phyloP scores from a whole-genome alignment of 2,329 filamentous ascomycete genomes.

The Cytospora piceicola region DNA sequence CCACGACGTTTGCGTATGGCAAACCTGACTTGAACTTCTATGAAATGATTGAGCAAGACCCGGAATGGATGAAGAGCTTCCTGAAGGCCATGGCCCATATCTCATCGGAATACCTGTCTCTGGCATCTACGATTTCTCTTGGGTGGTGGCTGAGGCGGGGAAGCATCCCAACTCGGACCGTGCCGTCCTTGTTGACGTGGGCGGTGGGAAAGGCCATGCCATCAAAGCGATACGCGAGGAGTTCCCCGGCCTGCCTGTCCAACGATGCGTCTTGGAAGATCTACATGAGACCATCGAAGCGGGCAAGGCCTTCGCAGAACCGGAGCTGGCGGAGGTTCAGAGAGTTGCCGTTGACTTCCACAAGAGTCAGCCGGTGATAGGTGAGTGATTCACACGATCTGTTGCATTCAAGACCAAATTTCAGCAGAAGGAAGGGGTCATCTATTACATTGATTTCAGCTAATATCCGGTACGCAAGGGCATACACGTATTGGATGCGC shows the following conservation, averaged over 20 bases:
- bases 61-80: constrained; percentile 34
- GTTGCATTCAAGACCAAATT: not conserved
- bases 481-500: constrained; percentile 41
- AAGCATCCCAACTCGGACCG: constrained; percentile 24
- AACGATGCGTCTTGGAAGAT: constrained; percentile 39
- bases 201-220: constrained; percentile 39
- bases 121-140: constrained; percentile 37
- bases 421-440: no score
- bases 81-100: constrained; percentile 37
- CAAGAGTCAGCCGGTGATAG: constrained; percentile 37
- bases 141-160: constrained; percentile 31
- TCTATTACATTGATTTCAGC: not conserved
- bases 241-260: constrained; percentile 33
- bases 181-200: constrained; percentile 40
- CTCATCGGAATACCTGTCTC: constrained; percentile 35
- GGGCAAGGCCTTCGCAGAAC: constrained; percentile 29
- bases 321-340: constrained; percentile 33
- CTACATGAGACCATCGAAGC: constrained; percentile 36
- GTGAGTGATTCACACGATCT: constrained; percentile 26
- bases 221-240: constrained; percentile 35
- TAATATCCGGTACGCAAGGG: constrained; percentile 32
- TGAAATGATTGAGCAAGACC: constrained; percentile 35
- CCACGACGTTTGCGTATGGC: constrained; percentile 35
- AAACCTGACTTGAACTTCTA: constrained; percentile 35
- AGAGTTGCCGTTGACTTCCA: constrained; percentile 39